phyloP scores from a whole-genome alignment of 306 rosid genomes.

The Quercus cerris region DNA sequence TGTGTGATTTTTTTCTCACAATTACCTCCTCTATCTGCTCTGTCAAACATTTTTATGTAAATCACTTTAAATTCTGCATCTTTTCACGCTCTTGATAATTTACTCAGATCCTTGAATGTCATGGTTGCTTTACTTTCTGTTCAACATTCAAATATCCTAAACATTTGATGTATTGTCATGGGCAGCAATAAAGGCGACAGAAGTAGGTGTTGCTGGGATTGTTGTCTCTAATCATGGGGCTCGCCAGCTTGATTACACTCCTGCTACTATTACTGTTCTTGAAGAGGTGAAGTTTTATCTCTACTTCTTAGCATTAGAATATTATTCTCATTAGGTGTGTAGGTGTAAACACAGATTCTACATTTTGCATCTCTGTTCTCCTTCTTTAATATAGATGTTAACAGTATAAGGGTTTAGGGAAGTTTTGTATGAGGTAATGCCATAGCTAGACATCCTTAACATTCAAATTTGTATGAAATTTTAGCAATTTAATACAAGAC shows the following conservation, averaged over 20 bases:
- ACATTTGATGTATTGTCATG: neutral
- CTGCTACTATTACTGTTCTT: constrained; percentile 30
- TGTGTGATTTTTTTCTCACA: neutral
- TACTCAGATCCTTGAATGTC: neutral
- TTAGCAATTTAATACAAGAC: neutral
- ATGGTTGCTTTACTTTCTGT: neutral
- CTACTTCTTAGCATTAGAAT: neutral
- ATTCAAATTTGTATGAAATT: neutral
- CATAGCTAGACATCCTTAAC: neutral
- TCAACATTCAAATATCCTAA: neutral
- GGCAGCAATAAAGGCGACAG: constrained; percentile 27
- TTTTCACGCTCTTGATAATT: neutral
- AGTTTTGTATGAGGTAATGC: neutral
- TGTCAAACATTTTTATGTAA: neutral
- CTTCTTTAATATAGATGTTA: neutral
- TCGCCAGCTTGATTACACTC: constrained; percentile 33
- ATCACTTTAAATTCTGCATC: neutral
- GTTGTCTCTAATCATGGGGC: constrained; percentile 35
- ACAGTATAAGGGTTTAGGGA: neutral
- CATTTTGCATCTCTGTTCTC: neutral
- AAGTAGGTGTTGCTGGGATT: constrained; percentile 26
- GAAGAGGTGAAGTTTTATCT: constrained; percentile 22
- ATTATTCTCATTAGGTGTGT: neutral
- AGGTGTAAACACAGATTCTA: neutral
- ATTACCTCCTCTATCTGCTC: neutral